These are phyloP conservation scores for Sphaerulina vaccinii DNA, from an alignment of 2,329 filamentous ascomycete species.

Conservation along the genomic window DNA sequence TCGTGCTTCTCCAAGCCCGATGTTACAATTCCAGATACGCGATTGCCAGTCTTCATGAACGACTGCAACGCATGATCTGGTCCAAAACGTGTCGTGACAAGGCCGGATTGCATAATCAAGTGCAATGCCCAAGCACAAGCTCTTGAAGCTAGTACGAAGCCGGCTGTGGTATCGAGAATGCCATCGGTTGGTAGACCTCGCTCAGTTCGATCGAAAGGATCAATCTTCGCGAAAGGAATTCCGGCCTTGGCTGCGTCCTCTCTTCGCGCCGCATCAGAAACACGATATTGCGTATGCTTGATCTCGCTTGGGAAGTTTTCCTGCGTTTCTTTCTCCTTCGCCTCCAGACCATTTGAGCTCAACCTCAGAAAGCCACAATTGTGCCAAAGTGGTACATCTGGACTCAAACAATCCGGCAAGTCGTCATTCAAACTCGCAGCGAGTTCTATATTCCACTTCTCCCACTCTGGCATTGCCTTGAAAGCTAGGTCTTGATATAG, in stretches of 20 bases:
- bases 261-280: constrained; percentile 22
- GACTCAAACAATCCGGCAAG: constrained; percentile 14
- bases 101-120: constrained; percentile 9
- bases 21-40: constrained; percentile 24
- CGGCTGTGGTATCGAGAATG: constrained; percentile 24
- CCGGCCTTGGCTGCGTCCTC: constrained; percentile 13
- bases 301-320: constrained; percentile 28
- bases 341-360: constrained; percentile 20
- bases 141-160: constrained; percentile 22
- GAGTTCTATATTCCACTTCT: constrained; percentile 33
- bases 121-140: constrained; percentile 25
- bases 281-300: constrained; percentile 32
- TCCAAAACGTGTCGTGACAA: constrained; percentile 22
- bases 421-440: constrained; percentile 9
- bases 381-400: constrained; percentile 26
- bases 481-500: constrained; percentile 30
- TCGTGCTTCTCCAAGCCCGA: constrained; percentile 46
- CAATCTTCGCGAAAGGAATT: constrained; percentile 21
- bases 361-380: constrained; percentile 30
- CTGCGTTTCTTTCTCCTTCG: constrained; percentile 28
- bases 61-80: constrained; percentile 14
- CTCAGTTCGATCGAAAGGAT: constrained; percentile 20
- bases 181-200: constrained; percentile 18
- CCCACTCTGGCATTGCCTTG: constrained; percentile 36
- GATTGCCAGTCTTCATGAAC: constrained; percentile 15